phyloP scores from a whole-genome alignment of 495 filamentous ascomycete genomes.

The Xylaria acuta region DNA sequence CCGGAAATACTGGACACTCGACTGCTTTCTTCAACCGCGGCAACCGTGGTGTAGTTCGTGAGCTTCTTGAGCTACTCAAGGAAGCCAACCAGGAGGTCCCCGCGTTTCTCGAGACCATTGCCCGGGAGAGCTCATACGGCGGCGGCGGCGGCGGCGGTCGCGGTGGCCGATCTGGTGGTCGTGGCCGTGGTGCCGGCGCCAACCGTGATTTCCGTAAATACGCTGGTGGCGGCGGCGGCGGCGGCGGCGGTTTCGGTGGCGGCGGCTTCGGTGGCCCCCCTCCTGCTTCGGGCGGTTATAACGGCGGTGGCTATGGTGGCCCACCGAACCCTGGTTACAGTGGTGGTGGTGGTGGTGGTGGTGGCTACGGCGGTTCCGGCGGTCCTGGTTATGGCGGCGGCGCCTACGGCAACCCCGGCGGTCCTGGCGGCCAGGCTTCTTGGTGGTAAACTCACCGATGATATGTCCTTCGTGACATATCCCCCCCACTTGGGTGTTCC shows the following conservation, averaged over 20 bases:
- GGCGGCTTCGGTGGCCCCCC: conserved; percentile 58
- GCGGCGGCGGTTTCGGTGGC: conserved; percentile 45
- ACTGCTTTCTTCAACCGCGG: conserved; percentile 99
- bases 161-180: conserved; percentile 71
- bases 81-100: conserved; percentile 98
- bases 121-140: conserved; percentile 85
- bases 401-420: conserved; percentile 86
- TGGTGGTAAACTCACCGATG: conserved; percentile 81
- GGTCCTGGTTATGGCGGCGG: conserved; percentile 77
- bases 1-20: conserved; percentile 96
- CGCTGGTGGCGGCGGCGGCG: conserved; percentile 62
- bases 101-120: conserved; percentile 91
- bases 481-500: conserved; percentile 9
- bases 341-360: conserved; percentile 67
- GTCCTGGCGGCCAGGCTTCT: conserved; percentile 78
- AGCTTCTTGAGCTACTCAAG: conserved; percentile 94
- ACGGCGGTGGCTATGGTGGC: conserved; percentile 60
- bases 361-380: conserved; percentile 52
- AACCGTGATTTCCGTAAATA: conserved; percentile 92
- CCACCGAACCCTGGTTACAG: conserved; percentile 67
- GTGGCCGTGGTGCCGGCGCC: conserved; percentile 66
- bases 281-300: conserved; percentile 44
- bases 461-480: conserved; percentile 18
- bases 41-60: conserved; percentile 95
- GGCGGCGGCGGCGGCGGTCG: conserved; percentile 75